These are phyloP conservation scores for Aspergillus taichungensis DNA, from an alignment of 495 filamentous ascomycete genomes.

Conservation along the genomic window DNA sequence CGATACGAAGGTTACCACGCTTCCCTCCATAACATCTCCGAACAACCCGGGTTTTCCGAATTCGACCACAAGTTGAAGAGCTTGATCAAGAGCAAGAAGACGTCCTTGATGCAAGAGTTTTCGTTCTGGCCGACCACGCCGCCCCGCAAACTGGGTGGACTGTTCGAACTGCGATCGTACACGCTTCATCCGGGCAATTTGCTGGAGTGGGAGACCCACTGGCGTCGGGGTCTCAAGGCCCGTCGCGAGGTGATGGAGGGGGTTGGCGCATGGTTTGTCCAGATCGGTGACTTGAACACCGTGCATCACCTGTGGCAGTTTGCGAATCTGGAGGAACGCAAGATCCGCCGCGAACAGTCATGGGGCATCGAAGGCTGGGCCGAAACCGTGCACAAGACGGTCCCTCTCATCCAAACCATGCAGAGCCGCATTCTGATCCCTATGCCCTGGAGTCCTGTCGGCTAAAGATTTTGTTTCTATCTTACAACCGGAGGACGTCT, in stretches of 20 bases:
- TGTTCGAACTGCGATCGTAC: constrained; percentile 97
- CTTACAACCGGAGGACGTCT: too few relatives aligned
- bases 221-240: constrained; percentile 85
- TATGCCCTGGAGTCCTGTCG: constrained; percentile 92
- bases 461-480: constrained; percentile 30
- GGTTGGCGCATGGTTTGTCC: constrained; percentile 97
- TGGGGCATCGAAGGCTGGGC: constrained; percentile 96
- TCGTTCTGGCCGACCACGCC: constrained; percentile 97
- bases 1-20: constrained; percentile 93
- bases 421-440: constrained; percentile 88
- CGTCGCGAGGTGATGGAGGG: constrained; percentile 96
- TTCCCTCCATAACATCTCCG: constrained; percentile 73
- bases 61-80: constrained; percentile 75
- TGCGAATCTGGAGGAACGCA: constrained; percentile 88
- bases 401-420: constrained; percentile 94
- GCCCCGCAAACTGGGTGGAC: constrained; percentile 77
- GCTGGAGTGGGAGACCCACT: constrained; percentile 97
- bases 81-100: constrained; percentile 73
- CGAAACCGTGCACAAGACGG: constrained; percentile 97
- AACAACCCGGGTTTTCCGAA: constrained; percentile 68
- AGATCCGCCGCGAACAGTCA: constrained; percentile 84
- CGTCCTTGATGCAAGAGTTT: constrained; percentile 97
- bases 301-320: constrained; percentile 99
- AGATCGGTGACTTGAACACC: constrained; percentile 94
- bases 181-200: constrained; percentile 92